Conservation (phyloP, 306 rosid species). For the Herpetospermum pedunculosum region DNA sequence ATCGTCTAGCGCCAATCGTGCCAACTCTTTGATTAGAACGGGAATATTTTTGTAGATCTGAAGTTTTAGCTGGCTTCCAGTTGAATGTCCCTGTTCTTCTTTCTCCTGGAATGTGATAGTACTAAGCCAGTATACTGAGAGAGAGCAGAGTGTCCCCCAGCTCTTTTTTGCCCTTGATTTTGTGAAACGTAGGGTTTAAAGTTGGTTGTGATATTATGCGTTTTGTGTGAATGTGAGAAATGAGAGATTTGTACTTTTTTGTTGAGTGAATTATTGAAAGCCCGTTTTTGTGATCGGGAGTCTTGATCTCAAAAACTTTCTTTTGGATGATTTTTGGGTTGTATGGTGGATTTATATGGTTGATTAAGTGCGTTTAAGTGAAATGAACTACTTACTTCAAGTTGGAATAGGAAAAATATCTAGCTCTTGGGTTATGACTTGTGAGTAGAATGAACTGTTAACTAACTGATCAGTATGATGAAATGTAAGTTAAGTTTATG, state of each 20-base stretch:
- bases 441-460: background rate
- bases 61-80: background rate
- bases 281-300: background rate
- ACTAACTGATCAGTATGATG: background rate
- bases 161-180: background rate
- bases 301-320: slow-evolving; percentile 15
- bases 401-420: background rate
- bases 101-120: background rate
- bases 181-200: slow-evolving; percentile 4
- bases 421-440: slow-evolving; percentile 12
- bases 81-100: background rate
- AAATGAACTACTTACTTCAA: background rate
- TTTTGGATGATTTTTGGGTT: background rate
- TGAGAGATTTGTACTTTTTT: background rate
- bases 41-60: slow-evolving; percentile 27
- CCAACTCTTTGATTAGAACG: background rate
- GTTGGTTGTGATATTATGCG: background rate
- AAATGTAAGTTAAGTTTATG: background rate
- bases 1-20: background rate
- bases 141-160: slow-evolving; percentile 6
- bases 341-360: slow-evolving; percentile 10
- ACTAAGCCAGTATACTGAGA: background rate
- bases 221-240: background rate
- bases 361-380: slow-evolving; percentile 1
- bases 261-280: slow-evolving; percentile 14